Evolutionary conservation across 805 yeast genomes (phyloP).

Genomic region (Helenozyma baotianmanensis): DNA sequence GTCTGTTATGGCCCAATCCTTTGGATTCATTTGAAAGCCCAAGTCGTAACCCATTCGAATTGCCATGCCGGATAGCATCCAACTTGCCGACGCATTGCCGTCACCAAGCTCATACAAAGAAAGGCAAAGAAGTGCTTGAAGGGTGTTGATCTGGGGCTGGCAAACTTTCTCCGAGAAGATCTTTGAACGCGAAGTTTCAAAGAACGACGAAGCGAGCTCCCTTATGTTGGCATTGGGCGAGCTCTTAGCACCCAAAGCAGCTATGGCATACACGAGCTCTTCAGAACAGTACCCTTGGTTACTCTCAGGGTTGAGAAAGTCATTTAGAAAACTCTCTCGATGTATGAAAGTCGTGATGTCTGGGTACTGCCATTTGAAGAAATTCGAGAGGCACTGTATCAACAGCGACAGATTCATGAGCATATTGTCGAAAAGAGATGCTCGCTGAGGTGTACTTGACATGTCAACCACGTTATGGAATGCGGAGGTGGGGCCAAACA

Average conservation of each 20-base stretch:
- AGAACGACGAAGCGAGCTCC: slow-evolving; percentile 9
- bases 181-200: slow-evolving; percentile 12
- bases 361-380: slow-evolving; percentile 16
- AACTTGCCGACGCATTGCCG: slow-evolving; percentile 17
- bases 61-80: slow-evolving; percentile 20
- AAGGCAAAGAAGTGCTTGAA: slow-evolving; percentile 17
- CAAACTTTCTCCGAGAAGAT: slow-evolving; percentile 12
- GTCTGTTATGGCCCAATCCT: slow-evolving; percentile 12
- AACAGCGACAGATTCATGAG: slow-evolving; percentile 10
- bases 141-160: slow-evolving; percentile 13
- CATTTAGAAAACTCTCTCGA: slow-evolving; percentile 16
- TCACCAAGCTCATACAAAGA: slow-evolving; percentile 17
- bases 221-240: slow-evolving; percentile 6
- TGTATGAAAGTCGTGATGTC: slow-evolving; percentile 17
- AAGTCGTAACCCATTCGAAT: slow-evolving; percentile 18
- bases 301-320: slow-evolving; percentile 9
- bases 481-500: slow-evolving; percentile 17
- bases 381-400: slow-evolving; percentile 8
- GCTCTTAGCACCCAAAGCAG: slow-evolving; percentile 17
- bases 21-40: slow-evolving; percentile 17
- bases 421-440: slow-evolving; percentile 3
- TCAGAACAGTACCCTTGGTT: slow-evolving; percentile 15
- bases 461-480: slow-evolving; percentile 13
- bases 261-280: slow-evolving; percentile 16
- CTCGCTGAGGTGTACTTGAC: slow-evolving; percentile 4